A percentile compares a stretch with the other conserved stretches of the same genome.
Conservation (phyloP, 495 filamentous ascomycete species). For the Talaromyces borbonicus region DNA sequence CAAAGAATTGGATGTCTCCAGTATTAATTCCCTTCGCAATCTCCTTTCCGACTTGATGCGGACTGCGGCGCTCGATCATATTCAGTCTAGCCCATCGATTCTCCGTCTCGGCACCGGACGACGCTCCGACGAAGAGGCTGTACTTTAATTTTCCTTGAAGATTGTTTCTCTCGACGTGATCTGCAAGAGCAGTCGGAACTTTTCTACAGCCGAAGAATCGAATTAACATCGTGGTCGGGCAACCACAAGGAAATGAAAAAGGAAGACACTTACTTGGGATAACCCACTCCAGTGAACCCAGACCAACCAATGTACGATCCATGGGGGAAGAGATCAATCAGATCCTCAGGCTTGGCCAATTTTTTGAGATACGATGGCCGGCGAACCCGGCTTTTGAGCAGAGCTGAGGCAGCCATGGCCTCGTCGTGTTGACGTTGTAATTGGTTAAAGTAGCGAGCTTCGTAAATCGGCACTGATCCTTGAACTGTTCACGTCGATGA, state of each 20-base stretch:
- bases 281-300: slow-evolving; percentile 86
- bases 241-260: neutral
- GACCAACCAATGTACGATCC: slow-evolving; percentile 80
- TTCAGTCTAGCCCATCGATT: slow-evolving; percentile 77
- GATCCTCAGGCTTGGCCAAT: slow-evolving; percentile 67
- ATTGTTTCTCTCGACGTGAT: slow-evolving; percentile 83
- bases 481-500: no score
- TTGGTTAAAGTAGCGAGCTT: no score
- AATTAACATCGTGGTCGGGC: no score
- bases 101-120: slow-evolving; percentile 83
- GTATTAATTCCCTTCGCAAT: slow-evolving; percentile 88
- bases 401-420: slow-evolving; percentile 52
- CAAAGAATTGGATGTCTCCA: slow-evolving; percentile 84
- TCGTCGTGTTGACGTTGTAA: neutral
- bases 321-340: slow-evolving; percentile 73
- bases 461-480: no score
- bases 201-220: slow-evolving; percentile 50
- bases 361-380: slow-evolving; percentile 73
- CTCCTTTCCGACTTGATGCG: slow-evolving; percentile 86
- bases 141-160: slow-evolving; percentile 79
- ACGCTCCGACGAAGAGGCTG: slow-evolving; percentile 80
- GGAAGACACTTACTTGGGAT: slow-evolving; percentile 61
- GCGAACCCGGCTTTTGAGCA: slow-evolving; percentile 63
- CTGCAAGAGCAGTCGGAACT: slow-evolving; percentile 73
- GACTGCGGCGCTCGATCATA: slow-evolving; percentile 80